Evolutionary conservation across 2,329 filamentous ascomycete species (phyloP).

Genomic region (Dactylellina parvicollis): DNA sequence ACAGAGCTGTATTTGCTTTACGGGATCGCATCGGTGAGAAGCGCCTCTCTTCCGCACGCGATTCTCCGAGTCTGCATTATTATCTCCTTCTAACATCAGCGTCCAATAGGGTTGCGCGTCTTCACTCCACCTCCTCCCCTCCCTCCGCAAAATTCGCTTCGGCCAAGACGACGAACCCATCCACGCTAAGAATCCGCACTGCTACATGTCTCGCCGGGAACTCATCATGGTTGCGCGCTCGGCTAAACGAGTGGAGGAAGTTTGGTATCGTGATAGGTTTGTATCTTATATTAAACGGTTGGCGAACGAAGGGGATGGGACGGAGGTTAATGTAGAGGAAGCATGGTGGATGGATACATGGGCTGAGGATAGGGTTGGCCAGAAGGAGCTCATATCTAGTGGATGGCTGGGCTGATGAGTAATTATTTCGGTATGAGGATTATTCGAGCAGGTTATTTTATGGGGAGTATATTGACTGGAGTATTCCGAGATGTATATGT

Average conservation of each 20-base stretch:
- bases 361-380: constrained; percentile 35
- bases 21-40: constrained; percentile 12
- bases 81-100: neutral
- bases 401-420: constrained; percentile 17
- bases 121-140: constrained; percentile 7
- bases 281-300: constrained; percentile 19
- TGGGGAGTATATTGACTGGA: neutral
- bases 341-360: constrained; percentile 44
- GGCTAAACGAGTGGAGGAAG: constrained; percentile 8
- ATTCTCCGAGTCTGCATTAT: neutral
- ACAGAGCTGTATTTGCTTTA: constrained; percentile 1
- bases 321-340: constrained; percentile 13
- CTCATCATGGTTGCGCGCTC: constrained; percentile 8
- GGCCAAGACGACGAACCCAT: constrained; percentile 17
- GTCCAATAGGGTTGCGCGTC: constrained; percentile 17
- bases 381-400: constrained; percentile 9
- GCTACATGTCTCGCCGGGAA: constrained; percentile 39
- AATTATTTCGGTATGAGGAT: no score
- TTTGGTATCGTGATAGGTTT: constrained; percentile 33
- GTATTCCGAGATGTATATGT: neutral
- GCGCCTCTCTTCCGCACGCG: neutral
- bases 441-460: no score
- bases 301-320: neutral
- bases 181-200: constrained; percentile 18
- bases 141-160: constrained; percentile 28